A percentile compares a stretch with the other conserved stretches of the same genome.
Conservation (phyloP, 495 filamentous ascomycete genomes). For the Neurospora sp. region DNA sequence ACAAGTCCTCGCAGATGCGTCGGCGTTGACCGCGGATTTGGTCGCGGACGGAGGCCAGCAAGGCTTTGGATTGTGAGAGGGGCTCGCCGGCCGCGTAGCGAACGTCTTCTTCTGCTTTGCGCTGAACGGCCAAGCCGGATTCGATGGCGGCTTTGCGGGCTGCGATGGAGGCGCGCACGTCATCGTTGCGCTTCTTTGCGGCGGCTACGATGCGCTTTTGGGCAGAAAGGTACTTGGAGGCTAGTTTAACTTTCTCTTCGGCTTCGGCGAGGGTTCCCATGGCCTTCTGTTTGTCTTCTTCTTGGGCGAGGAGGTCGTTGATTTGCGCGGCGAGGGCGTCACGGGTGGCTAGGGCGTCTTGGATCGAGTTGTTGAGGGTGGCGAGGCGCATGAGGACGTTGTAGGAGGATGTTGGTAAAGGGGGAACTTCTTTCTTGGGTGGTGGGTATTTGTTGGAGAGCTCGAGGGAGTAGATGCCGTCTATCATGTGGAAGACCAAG, state of each 20-base stretch:
- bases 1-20: slow-evolving; percentile 74
- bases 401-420: slow-evolving; percentile 64
- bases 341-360: slow-evolving; percentile 75
- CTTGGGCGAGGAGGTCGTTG: slow-evolving; percentile 51
- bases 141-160: slow-evolving; percentile 57
- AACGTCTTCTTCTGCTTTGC: slow-evolving; percentile 44
- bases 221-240: slow-evolving; percentile 43
- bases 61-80: slow-evolving; percentile 41
- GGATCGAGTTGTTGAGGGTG: slow-evolving; percentile 83
- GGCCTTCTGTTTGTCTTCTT: slow-evolving; percentile 26
- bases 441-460: slow-evolving; percentile 34
- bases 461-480: slow-evolving; percentile 73
- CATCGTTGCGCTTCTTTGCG: slow-evolving; percentile 40
- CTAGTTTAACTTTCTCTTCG: slow-evolving; percentile 49
- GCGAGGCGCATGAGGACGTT: slow-evolving; percentile 82
- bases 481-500: slow-evolving; percentile 75
- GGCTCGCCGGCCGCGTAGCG: slow-evolving; percentile 42
- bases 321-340: slow-evolving; percentile 69
- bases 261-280: slow-evolving; percentile 40
- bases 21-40: slow-evolving; percentile 70
- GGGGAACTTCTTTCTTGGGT: slow-evolving; percentile 30
- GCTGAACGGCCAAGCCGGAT: slow-evolving; percentile 48
- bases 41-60: slow-evolving; percentile 46
- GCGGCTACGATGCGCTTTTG: no score
- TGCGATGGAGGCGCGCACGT: slow-evolving; percentile 55